Evolutionary conservation across 805 yeast species (phyloP), one percentile per base, ranked within the genome.

Genomic region (Myxozyma melibiosi): DNA sequence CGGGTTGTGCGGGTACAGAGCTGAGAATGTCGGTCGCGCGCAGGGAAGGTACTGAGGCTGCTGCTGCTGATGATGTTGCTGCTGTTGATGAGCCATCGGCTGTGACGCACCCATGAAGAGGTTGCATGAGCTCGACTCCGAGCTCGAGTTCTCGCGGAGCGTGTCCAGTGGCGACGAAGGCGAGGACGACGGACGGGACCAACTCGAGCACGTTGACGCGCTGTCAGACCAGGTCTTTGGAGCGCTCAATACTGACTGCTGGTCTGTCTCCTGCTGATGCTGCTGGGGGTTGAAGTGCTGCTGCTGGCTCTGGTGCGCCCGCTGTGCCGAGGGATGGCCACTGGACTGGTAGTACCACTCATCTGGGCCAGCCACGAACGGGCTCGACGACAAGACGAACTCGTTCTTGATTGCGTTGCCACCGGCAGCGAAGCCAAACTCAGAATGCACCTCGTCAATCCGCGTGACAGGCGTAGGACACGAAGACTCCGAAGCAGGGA

Each of bases 191-290:
- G 51, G 35, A 7, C 37, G 37, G 14, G 44, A 37, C 51, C 51
- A 47, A 14, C 25, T 37, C 16, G 51, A 47, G 41, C 51, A 37
- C 3, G 51, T 47, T 5, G 51, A 47, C n/a, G 51, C 42, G 18
- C 37, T 24, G 13, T 47, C 50, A 4, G 50, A 45, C 50, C 50
- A 45, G 16, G 39, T 35, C 8, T n/a, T 6, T 13, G 39, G 16
- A 35, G 39, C 8, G n/a, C n/a, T 35, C 8, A 14, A n/a, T n/a
- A 20, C 39, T 18, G 27, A 22, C 28, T 9, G 43, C n/a, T 24
- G 24, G 3, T 38, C 27, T 3, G 2, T 18, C 11, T 38, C 27
- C 9, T 5, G 44, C 22, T 20, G 43, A 8, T 8, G 27, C 33
- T 30, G 33, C 33, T 30, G 33, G 33, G 11, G 33, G 9, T 6